A percentile compares a stretch with the other conserved stretches of the same genome.
These are phyloP conservation scores for Oidium heveae DNA, from an alignment of 2,329 filamentous ascomycete species.

Conservation along the genomic window DNA sequence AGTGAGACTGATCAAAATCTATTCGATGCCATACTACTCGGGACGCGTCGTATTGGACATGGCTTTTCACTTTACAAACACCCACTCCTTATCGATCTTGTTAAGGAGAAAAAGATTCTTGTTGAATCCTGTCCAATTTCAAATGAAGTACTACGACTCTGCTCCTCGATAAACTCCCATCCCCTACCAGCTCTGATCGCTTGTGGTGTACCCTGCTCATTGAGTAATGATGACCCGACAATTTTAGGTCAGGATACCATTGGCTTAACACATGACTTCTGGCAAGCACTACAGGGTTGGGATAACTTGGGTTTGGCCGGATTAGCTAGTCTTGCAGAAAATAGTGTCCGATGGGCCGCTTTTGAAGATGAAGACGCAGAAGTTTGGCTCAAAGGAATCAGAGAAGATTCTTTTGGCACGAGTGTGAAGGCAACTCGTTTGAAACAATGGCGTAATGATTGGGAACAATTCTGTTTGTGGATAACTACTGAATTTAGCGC, in stretches of 20 bases:
- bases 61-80: constrained; percentile 79
- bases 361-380: constrained; percentile 54
- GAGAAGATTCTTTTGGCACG: constrained; percentile 44
- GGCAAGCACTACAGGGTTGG: constrained; percentile 78
- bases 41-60: constrained; percentile 72
- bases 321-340: constrained; percentile 69
- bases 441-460: constrained; percentile 55
- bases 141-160: constrained; percentile 66
- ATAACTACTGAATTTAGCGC: constrained; percentile 49
- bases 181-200: constrained; percentile 65
- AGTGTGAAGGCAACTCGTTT: constrained; percentile 47
- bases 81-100: constrained; percentile 65
- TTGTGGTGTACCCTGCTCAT: constrained; percentile 56
- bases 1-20: constrained; percentile 55
- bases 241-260: constrained; percentile 63
- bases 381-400: constrained; percentile 49
- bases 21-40: constrained; percentile 69
- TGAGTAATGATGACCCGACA: constrained; percentile 80
- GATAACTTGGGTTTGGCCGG: constrained; percentile 76
- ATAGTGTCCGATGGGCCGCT: constrained; percentile 71
- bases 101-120: constrained; percentile 69
- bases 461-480: constrained; percentile 83
- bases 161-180: constrained; percentile 50
- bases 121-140: constrained; percentile 79
- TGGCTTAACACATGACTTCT: constrained; percentile 80